phyloP scores from a whole-genome alignment of 1,139 yeast species.

The Taiozyma sp. region DNA sequence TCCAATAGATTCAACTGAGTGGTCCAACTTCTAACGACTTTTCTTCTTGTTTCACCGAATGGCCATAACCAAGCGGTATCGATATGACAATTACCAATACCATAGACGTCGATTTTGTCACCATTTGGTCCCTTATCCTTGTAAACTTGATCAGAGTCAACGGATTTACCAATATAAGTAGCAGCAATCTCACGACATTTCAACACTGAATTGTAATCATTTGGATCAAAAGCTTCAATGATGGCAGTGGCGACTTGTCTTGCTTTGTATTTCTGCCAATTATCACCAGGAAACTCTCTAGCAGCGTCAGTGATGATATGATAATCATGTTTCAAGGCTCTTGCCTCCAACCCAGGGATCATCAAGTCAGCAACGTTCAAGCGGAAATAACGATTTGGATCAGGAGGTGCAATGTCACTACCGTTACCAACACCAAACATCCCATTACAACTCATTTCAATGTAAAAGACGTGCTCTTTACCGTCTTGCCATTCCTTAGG shows the following conservation, averaged over 20 bases:
- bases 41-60: slow-evolving; percentile 89
- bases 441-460: slow-evolving; percentile 91
- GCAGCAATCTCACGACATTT: slow-evolving; percentile 65
- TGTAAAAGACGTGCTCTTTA: slow-evolving; percentile 50
- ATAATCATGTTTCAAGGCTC: slow-evolving; percentile 73
- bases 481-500: slow-evolving; percentile 43
- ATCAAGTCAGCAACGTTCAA: slow-evolving; percentile 71
- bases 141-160: slow-evolving; percentile 57
- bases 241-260: slow-evolving; percentile 70
- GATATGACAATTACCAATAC: slow-evolving; percentile 92
- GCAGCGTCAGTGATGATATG: slow-evolving; percentile 91
- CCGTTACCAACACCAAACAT: slow-evolving; percentile 82
- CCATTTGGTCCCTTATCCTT: slow-evolving; percentile 27
- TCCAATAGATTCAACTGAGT: slow-evolving; percentile 83
- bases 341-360: slow-evolving; percentile 75
- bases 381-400: slow-evolving; percentile 62
- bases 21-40: slow-evolving; percentile 93
- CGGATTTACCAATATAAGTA: slow-evolving; percentile 55
- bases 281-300: slow-evolving; percentile 67
- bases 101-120: slow-evolving; percentile 51
- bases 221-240: slow-evolving; percentile 72
- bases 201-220: slow-evolving; percentile 40
- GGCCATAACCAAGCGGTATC: slow-evolving; percentile 99
- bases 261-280: slow-evolving; percentile 84
- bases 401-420: slow-evolving; percentile 59